Evolutionary conservation across 169 alveolate genomes (phyloP), one percentile per base, ranked within the genome.

Genomic region (Neospora caninum): DNA sequence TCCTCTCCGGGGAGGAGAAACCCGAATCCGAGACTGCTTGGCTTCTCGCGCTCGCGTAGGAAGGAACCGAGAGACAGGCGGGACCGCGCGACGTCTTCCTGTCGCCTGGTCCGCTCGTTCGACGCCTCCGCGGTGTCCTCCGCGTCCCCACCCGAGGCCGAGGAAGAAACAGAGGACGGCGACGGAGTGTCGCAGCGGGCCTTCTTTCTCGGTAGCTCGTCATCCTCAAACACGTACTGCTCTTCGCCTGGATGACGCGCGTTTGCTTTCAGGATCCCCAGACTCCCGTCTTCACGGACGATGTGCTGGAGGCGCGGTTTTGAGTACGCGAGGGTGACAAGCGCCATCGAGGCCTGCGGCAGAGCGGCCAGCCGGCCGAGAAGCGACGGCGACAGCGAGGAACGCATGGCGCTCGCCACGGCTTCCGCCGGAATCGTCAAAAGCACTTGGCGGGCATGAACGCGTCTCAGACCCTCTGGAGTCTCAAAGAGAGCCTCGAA

Each of bases 21-120:
- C 29, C 94, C 94, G 80, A 92, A 92, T 22, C 94, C 94, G 88
- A 73, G 53, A 43, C 69, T 0, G 89, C 89, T 49, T 80, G 54
- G 31, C 89, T 34, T 27, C 34, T 22, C 86, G 86, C 86, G 20
- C 86, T 78, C 86, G 29, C 6, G 82, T 29, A 18, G 7, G 45
- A 38, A 78, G 43, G 4, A 16, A 1, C 86, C 18, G 86, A 43
- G 42, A 78, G 27, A 78, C 39, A 13, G 20, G 39, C 7, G 42
- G 82, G 42, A 34, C 34, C n/a, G 13, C 38, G 42, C n/a, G n/a
- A n/a, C n/a, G n/a, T n/a, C n/a, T n/a, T n/a, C n/a, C n/a, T n/a
- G n/a, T n/a, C n/a, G n/a, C n/a, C n/a, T n/a, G n/a, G n/a, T n/a
- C n/a, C n/a, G n/a, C n/a, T n/a, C n/a, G n/a, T n/a, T n/a, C n/a